Percentiles rank a stretch among this genome's conserved stretches.
These are phyloP conservation scores for Rosa hybrid DNA, from an alignment of 331 rosid genomes.

Conservation along the genomic window DNA sequence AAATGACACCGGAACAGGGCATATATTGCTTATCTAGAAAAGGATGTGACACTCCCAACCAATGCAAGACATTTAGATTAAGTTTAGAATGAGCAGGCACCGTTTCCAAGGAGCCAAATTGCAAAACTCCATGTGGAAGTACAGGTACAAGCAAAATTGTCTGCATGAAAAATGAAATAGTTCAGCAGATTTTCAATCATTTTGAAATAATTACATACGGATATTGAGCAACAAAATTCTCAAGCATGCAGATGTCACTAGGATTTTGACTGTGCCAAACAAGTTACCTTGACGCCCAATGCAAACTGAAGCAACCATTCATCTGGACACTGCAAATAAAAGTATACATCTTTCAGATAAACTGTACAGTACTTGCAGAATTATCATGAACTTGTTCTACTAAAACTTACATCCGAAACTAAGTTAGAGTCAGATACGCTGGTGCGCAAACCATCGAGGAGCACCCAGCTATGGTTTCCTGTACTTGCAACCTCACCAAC, in stretches of 20 bases:
- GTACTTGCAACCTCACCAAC: conserved; percentile 74
- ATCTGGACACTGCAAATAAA: conserved; percentile 58
- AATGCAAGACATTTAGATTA: conserved; percentile 6
- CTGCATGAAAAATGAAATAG: conserved; percentile 39
- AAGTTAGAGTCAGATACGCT: conserved; percentile 34
- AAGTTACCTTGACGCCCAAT: conserved; percentile 78
- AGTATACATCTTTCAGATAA: conserved; percentile 24
- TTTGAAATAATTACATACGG: not conserved
- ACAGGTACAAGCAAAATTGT: conserved; percentile 86
- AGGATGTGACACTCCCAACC: not conserved
- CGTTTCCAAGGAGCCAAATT: conserved; percentile 79
- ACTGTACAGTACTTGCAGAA: not conserved
- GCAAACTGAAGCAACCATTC: conserved; percentile 88
- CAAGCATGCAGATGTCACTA: conserved; percentile 2
- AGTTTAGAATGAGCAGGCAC: conserved; percentile 47
- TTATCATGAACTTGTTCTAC: conserved; percentile 13
- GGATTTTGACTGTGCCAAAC: not conserved
- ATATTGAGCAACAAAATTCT: conserved; percentile 2
- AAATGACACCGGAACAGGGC: not conserved
- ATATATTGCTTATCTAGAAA: not conserved
- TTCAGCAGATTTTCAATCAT: not conserved
- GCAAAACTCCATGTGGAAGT: conserved; percentile 83
- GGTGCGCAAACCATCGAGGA: conserved; percentile 40
- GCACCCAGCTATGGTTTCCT: conserved; percentile 67
- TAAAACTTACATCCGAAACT: conserved; percentile 54